These are phyloP conservation scores for Cardamine resedifolia DNA, from an alignment of 345 rosid species.

Conservation along the genomic window DNA sequence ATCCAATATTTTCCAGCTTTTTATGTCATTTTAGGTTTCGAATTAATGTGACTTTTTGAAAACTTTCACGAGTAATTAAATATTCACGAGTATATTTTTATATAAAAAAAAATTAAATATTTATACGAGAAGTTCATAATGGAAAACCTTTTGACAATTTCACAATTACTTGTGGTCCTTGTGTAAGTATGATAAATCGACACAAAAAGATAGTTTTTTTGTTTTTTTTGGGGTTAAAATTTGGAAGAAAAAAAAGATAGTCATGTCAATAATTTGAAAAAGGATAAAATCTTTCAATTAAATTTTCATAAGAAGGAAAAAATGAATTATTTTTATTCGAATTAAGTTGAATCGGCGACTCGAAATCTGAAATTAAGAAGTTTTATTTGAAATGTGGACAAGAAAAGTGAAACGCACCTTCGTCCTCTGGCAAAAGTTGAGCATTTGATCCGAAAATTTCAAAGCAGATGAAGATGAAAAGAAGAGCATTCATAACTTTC, in stretches of 20 bases:
- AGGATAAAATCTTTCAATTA: not conserved
- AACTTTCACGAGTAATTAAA: not conserved
- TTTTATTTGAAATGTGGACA: not conserved
- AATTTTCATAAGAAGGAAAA: not conserved
- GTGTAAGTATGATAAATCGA: not conserved
- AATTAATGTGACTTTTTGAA: not conserved
- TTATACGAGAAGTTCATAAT: not conserved
- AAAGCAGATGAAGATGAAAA: slow-evolving; percentile 38
- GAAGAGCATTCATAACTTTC: slow-evolving; percentile 29
- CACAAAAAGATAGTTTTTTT: too few species aligned
- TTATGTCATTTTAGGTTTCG: not conserved
- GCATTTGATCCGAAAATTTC: slow-evolving; percentile 44
- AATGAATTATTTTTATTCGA: not conserved
- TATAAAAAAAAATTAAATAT: too few species aligned
- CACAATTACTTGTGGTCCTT: not conserved
- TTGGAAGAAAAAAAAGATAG: not conserved
- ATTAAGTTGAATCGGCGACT: not conserved
- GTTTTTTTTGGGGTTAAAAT: too few species aligned
- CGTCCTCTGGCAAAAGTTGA: slow-evolving; percentile 54
- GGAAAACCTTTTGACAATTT: not conserved
- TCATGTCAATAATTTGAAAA: not conserved
- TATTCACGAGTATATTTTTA: too few species aligned
- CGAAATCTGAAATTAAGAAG: not conserved
- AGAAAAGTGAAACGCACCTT: slow-evolving; percentile 46
- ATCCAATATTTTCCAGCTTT: slow-evolving; percentile 19